phyloP scores from a whole-genome alignment of 2,329 filamentous ascomycete genomes.

The Cryphonectria radicalis region DNA sequence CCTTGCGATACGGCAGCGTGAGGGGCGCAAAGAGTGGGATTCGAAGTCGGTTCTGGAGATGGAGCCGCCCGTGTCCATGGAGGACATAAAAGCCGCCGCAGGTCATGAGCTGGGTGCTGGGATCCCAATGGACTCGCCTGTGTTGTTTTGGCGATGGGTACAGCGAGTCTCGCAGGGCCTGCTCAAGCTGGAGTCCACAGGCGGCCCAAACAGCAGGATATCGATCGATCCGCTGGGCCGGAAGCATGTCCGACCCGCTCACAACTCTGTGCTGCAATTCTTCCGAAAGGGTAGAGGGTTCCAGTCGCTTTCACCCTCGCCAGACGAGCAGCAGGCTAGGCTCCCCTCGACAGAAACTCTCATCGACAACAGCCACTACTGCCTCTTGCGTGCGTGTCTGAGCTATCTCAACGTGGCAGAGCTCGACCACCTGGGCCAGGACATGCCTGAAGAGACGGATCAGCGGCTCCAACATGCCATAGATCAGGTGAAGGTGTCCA shows the following conservation, averaged over 20 bases:
- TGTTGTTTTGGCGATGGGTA: conserved; percentile 22
- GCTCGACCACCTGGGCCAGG: conserved; percentile 37
- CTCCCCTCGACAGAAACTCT: conserved; percentile 30
- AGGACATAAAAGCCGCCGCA: conserved; percentile 31
- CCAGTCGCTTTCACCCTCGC: conserved; percentile 32
- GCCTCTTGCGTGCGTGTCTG: conserved; percentile 39
- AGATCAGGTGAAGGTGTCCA: conserved; percentile 37
- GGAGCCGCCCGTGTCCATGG: conserved; percentile 34
- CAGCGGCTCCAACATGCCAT: conserved; percentile 31
- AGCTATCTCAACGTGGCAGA: conserved; percentile 41
- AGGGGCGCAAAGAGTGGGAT: conserved; percentile 10
- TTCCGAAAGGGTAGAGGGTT: conserved; percentile 41
- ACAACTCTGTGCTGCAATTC: conserved; percentile 40
- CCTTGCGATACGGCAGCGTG: conserved; percentile 12
- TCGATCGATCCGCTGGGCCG: conserved; percentile 34
- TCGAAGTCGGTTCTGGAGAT: conserved; percentile 35
- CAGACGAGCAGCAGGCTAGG: not conserved
- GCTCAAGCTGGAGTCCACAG: conserved; percentile 17
- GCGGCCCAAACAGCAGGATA: conserved; percentile 8
- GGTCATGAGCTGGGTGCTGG: conserved; percentile 22
- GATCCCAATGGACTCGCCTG: conserved; percentile 13
- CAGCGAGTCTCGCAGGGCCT: conserved; percentile 23
- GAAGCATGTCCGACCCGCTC: conserved; percentile 38
- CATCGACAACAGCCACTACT: conserved; percentile 38
- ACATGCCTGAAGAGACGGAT: conserved; percentile 21